A percentile compares a stretch with the other conserved stretches of the same genome.
phyloP scores from a whole-genome alignment of 305 asterid species.

The Fraxinus floribunda region DNA sequence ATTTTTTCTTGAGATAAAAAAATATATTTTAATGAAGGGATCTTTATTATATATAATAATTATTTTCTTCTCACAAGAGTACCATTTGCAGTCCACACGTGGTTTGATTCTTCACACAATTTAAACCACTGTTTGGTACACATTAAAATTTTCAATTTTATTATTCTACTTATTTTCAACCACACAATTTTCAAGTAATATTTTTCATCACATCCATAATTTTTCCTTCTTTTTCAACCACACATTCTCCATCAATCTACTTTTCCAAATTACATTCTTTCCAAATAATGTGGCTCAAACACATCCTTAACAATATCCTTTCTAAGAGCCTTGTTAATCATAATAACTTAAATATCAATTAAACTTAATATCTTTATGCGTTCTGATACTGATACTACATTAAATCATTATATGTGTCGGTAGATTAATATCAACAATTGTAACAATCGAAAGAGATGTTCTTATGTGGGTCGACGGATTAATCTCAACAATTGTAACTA shows the following conservation, averaged over 20 bases:
- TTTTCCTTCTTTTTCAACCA: too few species aligned
- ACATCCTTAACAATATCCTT: not conserved
- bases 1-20: not conserved
- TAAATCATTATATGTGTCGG: not conserved
- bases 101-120: not conserved
- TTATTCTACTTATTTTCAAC: too few species aligned
- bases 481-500: not conserved
- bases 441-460: not conserved
- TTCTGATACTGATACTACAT: not conserved
- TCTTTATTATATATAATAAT: not conserved
- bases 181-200: too few species aligned
- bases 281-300: too few species aligned
- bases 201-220: too few species aligned
- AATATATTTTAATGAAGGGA: not conserved
- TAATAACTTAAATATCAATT: not conserved
- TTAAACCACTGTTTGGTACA: too few species aligned
- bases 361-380: too few species aligned
- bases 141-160: too few species aligned
- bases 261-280: too few species aligned
- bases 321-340: not conserved
- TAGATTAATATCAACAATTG: not conserved
- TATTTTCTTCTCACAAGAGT: not conserved
- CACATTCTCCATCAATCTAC: too few species aligned
- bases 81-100: not conserved
- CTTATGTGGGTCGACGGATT: not conserved